Percentiles rank a stretch among this genome's conserved stretches.
These are phyloP conservation scores for Trichoderma sp. DNA, from an alignment of 2,329 filamentous ascomycete species.

Conservation along the genomic window DNA sequence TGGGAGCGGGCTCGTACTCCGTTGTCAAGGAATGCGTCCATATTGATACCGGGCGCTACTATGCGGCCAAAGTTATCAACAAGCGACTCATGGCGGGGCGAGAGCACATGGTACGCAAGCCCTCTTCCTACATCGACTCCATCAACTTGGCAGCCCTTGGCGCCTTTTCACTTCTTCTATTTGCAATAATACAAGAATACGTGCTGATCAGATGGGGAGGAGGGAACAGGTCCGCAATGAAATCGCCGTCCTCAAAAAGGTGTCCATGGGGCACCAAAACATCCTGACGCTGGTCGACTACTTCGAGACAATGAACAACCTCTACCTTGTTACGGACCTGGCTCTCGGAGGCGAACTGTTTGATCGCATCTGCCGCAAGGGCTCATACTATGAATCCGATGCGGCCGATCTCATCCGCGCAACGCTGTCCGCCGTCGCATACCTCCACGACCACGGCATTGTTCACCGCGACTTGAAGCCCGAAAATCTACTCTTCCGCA, in stretches of 20 bases:
- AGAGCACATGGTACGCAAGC: constrained; percentile 83
- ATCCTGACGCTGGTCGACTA: constrained; percentile 98
- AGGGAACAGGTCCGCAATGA: constrained; percentile 81
- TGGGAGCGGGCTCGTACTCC: constrained; percentile 95
- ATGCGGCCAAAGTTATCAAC: constrained; percentile 99
- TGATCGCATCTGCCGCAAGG: constrained; percentile 97
- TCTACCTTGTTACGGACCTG: constrained; percentile 96
- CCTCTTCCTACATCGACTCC: neutral
- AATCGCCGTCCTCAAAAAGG: constrained; percentile 93
- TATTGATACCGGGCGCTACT: constrained; percentile 96
- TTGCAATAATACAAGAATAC: neutral
- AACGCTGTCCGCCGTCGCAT: constrained; percentile 94
- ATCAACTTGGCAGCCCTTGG: neutral
- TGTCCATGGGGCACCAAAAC: constrained; percentile 99
- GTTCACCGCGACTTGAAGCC: constrained; percentile 98
- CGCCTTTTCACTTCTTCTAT: neutral
- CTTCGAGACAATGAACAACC: constrained; percentile 99
- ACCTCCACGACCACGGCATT: constrained; percentile 97
- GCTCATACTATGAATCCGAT: constrained; percentile 97
- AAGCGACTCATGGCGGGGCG: constrained; percentile 96
- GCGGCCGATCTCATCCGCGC: constrained; percentile 93
- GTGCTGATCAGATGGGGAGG: neutral
- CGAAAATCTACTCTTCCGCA: constrained; percentile 94
- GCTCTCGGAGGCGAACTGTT: constrained; percentile 96
- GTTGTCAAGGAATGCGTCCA: constrained; percentile 99